Evolutionary conservation across 106 monocot genomes (phyloP).

Genomic region (Hemerocallis citrina): DNA sequence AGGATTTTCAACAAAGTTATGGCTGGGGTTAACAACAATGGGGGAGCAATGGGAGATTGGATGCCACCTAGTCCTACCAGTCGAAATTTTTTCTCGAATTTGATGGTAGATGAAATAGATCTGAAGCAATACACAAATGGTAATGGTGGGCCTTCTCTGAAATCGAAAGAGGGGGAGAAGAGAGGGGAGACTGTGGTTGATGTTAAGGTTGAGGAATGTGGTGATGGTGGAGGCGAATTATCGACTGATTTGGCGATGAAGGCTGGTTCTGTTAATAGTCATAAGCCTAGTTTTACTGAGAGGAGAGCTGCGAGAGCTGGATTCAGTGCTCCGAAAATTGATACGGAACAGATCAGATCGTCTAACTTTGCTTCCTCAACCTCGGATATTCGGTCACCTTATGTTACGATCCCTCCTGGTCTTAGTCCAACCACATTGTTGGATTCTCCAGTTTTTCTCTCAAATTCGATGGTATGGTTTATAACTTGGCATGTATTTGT

Average conservation of each 20-base stretch:
- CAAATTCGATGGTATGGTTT: conserved; percentile 36
- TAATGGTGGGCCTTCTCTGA: neutral
- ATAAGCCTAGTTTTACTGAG: conserved; percentile 35
- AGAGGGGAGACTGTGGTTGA: neutral
- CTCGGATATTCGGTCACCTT: conserved; percentile 29
- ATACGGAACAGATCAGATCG: conserved; percentile 24
- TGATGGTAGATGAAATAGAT: conserved; percentile 1
- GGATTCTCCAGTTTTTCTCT: conserved; percentile 50
- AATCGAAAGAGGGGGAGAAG: neutral
- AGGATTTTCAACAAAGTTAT: neutral
- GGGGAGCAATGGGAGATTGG: neutral
- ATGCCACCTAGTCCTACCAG: neutral
- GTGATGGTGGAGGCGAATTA: neutral
- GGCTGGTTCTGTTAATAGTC: neutral
- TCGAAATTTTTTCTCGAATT: conserved; percentile 4
- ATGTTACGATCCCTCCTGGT: conserved; percentile 57
- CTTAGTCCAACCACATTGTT: conserved; percentile 52
- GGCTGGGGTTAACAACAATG: conserved; percentile 3
- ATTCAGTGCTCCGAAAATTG: conserved; percentile 36
- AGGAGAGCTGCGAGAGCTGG: conserved; percentile 52
- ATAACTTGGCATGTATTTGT: neutral
- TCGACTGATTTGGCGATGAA: neutral
- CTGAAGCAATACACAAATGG: neutral
- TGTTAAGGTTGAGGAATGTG: neutral
- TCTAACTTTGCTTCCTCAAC: conserved; percentile 9